Evolutionary conservation across 2,329 filamentous ascomycete species (phyloP).

Genomic region (Pseudogymnoascus sp.): DNA sequence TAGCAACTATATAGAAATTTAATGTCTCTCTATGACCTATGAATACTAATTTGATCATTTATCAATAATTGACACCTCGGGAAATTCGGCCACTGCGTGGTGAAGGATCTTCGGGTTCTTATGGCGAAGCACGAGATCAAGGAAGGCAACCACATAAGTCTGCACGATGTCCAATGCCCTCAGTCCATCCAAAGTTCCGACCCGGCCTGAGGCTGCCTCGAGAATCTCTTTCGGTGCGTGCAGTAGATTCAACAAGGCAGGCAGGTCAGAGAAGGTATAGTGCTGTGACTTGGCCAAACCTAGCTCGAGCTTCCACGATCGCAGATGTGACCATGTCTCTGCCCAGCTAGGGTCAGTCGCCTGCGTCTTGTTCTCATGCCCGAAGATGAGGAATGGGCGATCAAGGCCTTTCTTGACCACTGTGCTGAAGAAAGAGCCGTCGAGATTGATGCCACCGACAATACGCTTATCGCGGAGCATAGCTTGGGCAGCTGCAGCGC

Average conservation of each 20-base stretch:
- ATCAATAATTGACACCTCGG: constrained; percentile 16
- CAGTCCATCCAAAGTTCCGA: constrained; percentile 24
- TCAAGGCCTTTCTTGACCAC: constrained; percentile 20
- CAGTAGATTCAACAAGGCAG: constrained; percentile 21
- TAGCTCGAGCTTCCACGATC: constrained; percentile 27
- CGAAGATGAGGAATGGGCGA: constrained; percentile 27
- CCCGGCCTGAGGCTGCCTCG: constrained; percentile 15
- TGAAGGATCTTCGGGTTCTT: constrained; percentile 11
- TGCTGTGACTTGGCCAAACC: constrained; percentile 24
- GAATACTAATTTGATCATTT: background rate
- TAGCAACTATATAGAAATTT: background rate
- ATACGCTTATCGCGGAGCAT: constrained; percentile 27
- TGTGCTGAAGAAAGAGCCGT: constrained; percentile 28
- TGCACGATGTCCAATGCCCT: constrained; percentile 24
- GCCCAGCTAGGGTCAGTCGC: constrained; percentile 20
- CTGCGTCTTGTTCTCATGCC: constrained; percentile 23
- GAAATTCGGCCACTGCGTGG: constrained; percentile 12
- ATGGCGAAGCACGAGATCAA: constrained; percentile 22
- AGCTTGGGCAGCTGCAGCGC: constrained; percentile 27
- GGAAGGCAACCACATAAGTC: constrained; percentile 25
- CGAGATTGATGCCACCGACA: constrained; percentile 30
- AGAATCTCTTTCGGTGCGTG: constrained; percentile 15
- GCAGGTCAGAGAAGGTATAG: constrained; percentile 26
- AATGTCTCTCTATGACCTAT: background rate
- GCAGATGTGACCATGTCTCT: constrained; percentile 20